Conservation (phyloP, 225 moss, liverwort and hornwort species). For the Antitrichia curtipendula region DNA sequence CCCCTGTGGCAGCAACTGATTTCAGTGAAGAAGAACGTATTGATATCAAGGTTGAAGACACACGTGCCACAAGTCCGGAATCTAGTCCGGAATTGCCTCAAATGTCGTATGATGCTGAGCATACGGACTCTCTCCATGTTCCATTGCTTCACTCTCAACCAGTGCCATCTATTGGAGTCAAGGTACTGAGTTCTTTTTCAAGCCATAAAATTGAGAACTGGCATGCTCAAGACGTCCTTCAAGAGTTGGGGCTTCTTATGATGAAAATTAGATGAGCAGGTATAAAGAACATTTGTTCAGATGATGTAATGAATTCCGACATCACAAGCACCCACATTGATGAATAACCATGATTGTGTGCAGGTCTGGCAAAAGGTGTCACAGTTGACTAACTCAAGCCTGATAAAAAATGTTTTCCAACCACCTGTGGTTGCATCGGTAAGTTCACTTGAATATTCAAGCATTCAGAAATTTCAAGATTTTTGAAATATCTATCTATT, state of each 20-base stretch:
- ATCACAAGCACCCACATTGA: background rate
- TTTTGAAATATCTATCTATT: background rate
- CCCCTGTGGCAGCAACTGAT: constrained; percentile 9
- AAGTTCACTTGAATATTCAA: constrained; percentile 5
- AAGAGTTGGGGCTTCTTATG: background rate
- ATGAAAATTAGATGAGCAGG: background rate
- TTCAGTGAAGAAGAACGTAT: background rate
- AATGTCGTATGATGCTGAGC: background rate
- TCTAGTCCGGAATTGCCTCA: background rate
- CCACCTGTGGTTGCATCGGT: constrained; percentile 86
- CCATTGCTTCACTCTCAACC: constrained; percentile 8
- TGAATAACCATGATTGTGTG: background rate
- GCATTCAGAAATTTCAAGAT: background rate
- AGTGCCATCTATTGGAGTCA: background rate
- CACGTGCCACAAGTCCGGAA: background rate
- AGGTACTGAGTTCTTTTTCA: background rate
- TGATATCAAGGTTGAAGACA: constrained; percentile 7
- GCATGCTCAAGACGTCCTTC: background rate
- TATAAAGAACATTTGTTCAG: background rate
- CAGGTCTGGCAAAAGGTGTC: constrained; percentile 2
- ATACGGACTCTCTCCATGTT: background rate
- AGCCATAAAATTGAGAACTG: background rate
- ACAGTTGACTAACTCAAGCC: constrained; percentile 2
- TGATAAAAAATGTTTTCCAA: constrained; percentile 44
- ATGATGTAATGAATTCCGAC: background rate